phyloP scores from a whole-genome alignment of 148 eudicot species.

The Amaranthus palmeri region DNA sequence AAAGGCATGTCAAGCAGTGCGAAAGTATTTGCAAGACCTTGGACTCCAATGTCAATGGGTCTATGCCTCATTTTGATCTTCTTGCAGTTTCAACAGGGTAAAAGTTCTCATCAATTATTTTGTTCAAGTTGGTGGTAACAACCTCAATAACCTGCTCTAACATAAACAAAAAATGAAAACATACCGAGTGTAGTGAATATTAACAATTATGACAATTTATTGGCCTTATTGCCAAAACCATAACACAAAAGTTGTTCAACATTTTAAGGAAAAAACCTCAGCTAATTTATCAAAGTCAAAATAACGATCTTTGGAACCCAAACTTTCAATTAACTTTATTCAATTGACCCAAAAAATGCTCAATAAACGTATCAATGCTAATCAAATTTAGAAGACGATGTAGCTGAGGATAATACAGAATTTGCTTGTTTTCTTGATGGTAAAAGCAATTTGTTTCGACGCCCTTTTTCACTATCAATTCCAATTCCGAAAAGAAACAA shows the following conservation, averaged over 20 bases:
- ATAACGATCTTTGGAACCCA: slow-evolving; percentile 66
- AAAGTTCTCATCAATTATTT: slow-evolving; percentile 80
- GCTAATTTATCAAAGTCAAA: slow-evolving; percentile 94
- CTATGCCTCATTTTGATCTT: slow-evolving; percentile 83
- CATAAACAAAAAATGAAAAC: neutral
- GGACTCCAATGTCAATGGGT: slow-evolving; percentile 94
- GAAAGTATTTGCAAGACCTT: slow-evolving; percentile 93
- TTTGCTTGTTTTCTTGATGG: too few relatives aligned
- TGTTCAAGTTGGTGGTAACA: slow-evolving; percentile 78
- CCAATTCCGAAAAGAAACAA: too few relatives aligned
- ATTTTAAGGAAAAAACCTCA: slow-evolving; percentile 57
- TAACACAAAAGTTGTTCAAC: neutral
- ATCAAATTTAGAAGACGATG: too few relatives aligned
- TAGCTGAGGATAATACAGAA: too few relatives aligned
- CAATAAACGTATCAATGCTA: too few relatives aligned
- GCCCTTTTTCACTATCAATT: too few relatives aligned
- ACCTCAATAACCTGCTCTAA: slow-evolving; percentile 55
- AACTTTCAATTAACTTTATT: slow-evolving; percentile 89
- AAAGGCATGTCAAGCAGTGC: slow-evolving; percentile 96
- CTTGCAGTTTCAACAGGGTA: slow-evolving; percentile 94
- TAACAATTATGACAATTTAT: too few relatives aligned
- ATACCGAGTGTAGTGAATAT: neutral
- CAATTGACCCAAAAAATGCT: too few relatives aligned
- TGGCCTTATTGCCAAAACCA: too few relatives aligned
- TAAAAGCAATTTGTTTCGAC: too few relatives aligned